Evolutionary conservation across 768 basidiomycete genomes (phyloP), one percentile per base, ranked within the genome.

Genomic region (Neoboletus magnificus): DNA sequence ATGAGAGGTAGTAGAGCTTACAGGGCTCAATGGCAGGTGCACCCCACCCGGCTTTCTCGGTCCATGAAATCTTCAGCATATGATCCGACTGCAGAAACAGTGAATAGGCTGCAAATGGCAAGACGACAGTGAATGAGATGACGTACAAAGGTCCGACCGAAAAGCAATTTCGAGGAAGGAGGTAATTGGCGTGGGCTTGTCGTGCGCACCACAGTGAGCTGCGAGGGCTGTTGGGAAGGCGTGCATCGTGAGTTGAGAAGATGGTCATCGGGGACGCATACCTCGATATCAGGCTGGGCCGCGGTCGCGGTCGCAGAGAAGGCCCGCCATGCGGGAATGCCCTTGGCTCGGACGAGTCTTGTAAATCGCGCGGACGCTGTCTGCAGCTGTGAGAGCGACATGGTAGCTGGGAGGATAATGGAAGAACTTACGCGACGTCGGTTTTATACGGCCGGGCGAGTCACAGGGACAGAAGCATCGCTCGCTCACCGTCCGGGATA

Each of bases 141-240:
- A 68, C 84, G 74, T 66, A 89, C 87, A 64, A 96, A 95, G 23
- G 85, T 89, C 66, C 84, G 85, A 0, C 95, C 95, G 65, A 96
- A 98, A 8, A 87, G 77, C 52, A 97, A 80, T 33, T 78, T 77
- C 2, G 84, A 80, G 12, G 85, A 77, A 0, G 84, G 79, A 2
- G 93, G 91, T 7, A 82, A 75, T 8, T 78, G 71, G 59, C 82
- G 82, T 1, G 88, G 91, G 27, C 74, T 78, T 22, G 69, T 20
- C 32, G 77, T 85, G 46, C 67, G 71, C 11, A 66, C 72, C 25
- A 88, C 62, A 56, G 82, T 73, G 40, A 90, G 78, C 41, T 71
- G 69, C 1, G 79, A 77, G 42, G 79, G 76, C 87, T 90, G 56
- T 10, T 27, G 42, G 20, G 37, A 48, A 39, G 50, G 23, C 46